Conservation (phyloP, 495 filamentous ascomycete species). For the Penicillium desertorum region DNA sequence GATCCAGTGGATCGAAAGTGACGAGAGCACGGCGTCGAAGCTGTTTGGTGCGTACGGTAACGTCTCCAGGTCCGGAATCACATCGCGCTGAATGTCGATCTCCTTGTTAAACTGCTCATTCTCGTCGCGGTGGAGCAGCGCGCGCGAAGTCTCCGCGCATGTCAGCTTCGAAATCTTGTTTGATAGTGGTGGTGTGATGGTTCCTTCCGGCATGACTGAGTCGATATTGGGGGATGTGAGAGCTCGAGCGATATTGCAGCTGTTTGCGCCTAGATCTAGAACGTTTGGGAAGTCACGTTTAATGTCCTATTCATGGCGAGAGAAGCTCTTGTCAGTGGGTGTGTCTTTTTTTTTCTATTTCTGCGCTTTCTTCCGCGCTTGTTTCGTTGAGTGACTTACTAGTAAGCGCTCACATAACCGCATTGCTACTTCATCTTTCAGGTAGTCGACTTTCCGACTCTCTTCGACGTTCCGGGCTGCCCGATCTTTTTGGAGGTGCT, state of each 20-base stretch:
- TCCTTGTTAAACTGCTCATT: constrained; percentile 71
- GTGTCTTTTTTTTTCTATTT: not conserved
- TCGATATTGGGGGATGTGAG: constrained; percentile 68
- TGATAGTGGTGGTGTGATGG: constrained; percentile 61
- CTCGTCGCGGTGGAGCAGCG: constrained; percentile 79
- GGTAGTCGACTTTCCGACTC: constrained; percentile 81
- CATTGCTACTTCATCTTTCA: constrained; percentile 85
- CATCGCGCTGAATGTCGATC: constrained; percentile 67
- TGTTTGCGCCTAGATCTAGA: constrained; percentile 93
- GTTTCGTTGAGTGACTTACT: constrained; percentile 44
- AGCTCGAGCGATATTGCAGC: constrained; percentile 86
- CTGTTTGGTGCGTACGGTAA: constrained; percentile 73
- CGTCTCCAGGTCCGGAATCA: constrained; percentile 65
- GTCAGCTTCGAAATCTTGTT: constrained; percentile 67
- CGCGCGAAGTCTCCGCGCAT: constrained; percentile 75
- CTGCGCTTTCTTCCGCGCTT: not conserved
- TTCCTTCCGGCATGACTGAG: constrained; percentile 41
- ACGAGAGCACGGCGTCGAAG: constrained; percentile 88
- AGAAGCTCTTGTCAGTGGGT: constrained; percentile 13
- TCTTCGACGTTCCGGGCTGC: constrained; percentile 67
- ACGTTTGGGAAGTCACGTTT: constrained; percentile 80
- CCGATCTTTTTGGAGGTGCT: constrained; percentile 88
- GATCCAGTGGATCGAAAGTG: constrained; percentile 91
- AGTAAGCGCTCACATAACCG: constrained; percentile 85
- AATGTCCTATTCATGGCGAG: constrained; percentile 64